phyloP scores from a whole-genome alignment of 2,329 filamentous ascomycete genomes.

The Xenosphaeropsis pyriputrescens region DNA sequence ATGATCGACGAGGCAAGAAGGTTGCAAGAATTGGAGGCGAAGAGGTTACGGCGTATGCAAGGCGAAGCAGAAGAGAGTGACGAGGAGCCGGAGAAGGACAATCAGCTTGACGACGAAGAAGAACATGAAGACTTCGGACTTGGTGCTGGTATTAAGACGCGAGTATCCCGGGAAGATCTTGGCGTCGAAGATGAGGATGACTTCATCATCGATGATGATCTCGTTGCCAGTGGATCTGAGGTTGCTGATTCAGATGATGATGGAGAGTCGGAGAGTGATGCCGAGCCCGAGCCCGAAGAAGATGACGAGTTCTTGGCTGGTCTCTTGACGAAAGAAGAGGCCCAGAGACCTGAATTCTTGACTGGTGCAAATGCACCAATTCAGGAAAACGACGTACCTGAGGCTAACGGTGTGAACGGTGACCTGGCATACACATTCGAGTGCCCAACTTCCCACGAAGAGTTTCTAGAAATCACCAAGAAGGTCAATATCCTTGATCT shows the following conservation, averaged over 20 bases:
- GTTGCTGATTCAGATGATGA: slow-evolving; percentile 39
- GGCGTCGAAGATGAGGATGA: slow-evolving; percentile 90
- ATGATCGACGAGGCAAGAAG: slow-evolving; percentile 62
- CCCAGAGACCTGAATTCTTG: slow-evolving; percentile 34
- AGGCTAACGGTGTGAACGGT: slow-evolving; percentile 22
- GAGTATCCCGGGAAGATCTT: slow-evolving; percentile 32
- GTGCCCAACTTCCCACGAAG: slow-evolving; percentile 65
- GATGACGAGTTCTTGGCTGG: slow-evolving; percentile 64
- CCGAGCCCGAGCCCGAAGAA: slow-evolving; percentile 24
- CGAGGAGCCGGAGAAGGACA: slow-evolving; percentile 36
- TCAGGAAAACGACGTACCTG: slow-evolving; percentile 22
- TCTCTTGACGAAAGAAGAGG: slow-evolving; percentile 43
- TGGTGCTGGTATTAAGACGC: slow-evolving; percentile 40
- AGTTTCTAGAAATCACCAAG: slow-evolving; percentile 53
- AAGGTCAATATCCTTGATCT: slow-evolving; percentile 48
- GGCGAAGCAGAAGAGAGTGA: slow-evolving; percentile 61
- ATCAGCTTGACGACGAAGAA: slow-evolving; percentile 21
- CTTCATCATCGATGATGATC: slow-evolving; percentile 77
- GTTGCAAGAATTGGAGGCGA: slow-evolving; percentile 69
- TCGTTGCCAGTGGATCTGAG: slow-evolving; percentile 70
- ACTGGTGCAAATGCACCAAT: slow-evolving; percentile 27
- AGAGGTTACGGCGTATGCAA: slow-evolving; percentile 72
- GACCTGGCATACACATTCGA: slow-evolving; percentile 71
- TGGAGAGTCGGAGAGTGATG: slow-evolving; percentile 26
- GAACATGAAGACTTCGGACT: slow-evolving; percentile 45